These are phyloP conservation scores for Syzygium aromaticum DNA, from an alignment of 345 rosid species.

Conservation along the genomic window DNA sequence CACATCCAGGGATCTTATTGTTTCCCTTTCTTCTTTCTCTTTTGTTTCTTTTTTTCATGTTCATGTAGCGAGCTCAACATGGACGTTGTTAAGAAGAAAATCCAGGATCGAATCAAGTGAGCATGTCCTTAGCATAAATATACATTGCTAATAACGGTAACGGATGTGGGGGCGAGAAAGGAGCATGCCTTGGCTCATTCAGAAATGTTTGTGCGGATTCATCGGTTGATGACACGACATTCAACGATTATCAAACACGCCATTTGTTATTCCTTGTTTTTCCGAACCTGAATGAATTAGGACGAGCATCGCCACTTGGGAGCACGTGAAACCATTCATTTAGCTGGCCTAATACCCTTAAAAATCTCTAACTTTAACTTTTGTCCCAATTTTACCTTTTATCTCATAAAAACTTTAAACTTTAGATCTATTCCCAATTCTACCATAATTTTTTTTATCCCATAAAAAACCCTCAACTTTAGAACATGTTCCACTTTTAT, in stretches of 20 bases:
- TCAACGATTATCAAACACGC: not conserved
- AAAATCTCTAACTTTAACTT: too few species aligned
- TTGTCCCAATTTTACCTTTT: too few species aligned
- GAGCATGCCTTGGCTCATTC: not conserved
- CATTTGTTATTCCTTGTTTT: not conserved
- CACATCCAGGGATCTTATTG: not conserved
- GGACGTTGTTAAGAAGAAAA: not conserved
- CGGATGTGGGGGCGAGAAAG: not conserved
- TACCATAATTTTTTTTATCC: too few species aligned
- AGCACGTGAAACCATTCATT: not conserved
- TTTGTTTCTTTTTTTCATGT: not conserved
- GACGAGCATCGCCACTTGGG: not conserved
- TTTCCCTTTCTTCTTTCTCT: not conserved
- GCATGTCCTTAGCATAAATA: not conserved
- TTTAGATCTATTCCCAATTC: too few species aligned
- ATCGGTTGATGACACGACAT: accelerated
- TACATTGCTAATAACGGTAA: not conserved
- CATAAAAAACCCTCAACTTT: too few species aligned
- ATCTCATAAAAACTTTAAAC: too few species aligned
- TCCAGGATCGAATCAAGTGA: not conserved
- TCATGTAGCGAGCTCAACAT: not conserved
- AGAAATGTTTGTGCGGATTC: not conserved
- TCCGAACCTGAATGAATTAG: not conserved
- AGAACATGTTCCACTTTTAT: too few species aligned
- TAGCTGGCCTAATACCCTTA: not conserved